Evolutionary conservation across 2,329 filamentous ascomycete species (phyloP).

Genomic region (Fusarium clavum): DNA sequence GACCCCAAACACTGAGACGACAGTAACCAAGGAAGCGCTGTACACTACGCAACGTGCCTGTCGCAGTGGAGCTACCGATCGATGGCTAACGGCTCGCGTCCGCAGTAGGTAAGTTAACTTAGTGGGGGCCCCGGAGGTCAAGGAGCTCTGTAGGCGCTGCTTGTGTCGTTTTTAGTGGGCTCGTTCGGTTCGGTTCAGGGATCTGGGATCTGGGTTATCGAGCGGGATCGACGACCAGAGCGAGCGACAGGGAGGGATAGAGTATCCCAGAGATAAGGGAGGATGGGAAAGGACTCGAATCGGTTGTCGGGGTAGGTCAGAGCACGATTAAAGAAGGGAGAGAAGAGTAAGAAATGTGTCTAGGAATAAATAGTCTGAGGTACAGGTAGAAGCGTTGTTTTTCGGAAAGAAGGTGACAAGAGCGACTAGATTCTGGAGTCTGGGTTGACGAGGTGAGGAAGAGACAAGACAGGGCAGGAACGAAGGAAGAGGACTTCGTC

Average conservation of each 20-base stretch:
- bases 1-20: slow-evolving; percentile 31
- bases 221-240: slow-evolving; percentile 39
- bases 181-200: slow-evolving; percentile 32
- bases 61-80: slow-evolving; percentile 35
- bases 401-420: slow-evolving; percentile 15
- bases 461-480: slow-evolving; percentile 19
- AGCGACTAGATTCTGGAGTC: background rate
- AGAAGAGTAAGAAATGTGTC: slow-evolving; percentile 7
- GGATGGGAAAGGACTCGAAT: slow-evolving; percentile 17
- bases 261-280: slow-evolving; percentile 31
- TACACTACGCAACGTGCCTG: slow-evolving; percentile 33
- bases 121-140: slow-evolving; percentile 24
- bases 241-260: slow-evolving; percentile 15
- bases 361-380: slow-evolving; percentile 10
- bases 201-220: slow-evolving; percentile 42
- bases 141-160: slow-evolving; percentile 31
- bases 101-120: slow-evolving; percentile 30
- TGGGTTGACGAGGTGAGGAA: slow-evolving; percentile 37
- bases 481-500: slow-evolving; percentile 7
- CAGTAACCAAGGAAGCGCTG: slow-evolving; percentile 39
- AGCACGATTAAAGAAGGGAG: slow-evolving; percentile 1
- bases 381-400: slow-evolving; percentile 12
- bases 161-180: slow-evolving; percentile 39
- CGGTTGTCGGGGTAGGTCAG: slow-evolving; percentile 8
- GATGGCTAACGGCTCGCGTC: slow-evolving; percentile 40